Evolutionary conservation across 2,329 filamentous ascomycete species (phyloP).

Genomic region (Phaeosphaeriaceae sp.): DNA sequence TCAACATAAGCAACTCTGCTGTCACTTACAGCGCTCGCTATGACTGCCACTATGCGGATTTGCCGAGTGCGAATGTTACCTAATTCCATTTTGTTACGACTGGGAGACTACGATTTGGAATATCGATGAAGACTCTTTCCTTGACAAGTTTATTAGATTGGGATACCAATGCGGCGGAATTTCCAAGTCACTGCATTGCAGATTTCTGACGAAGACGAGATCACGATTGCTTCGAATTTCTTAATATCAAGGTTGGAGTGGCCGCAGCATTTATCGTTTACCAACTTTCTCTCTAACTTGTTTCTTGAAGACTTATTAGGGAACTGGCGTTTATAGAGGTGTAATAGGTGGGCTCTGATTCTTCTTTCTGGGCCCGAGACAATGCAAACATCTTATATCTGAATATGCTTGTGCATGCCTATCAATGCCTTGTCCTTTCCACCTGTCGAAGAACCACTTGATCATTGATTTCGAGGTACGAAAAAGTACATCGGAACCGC

Average conservation of each 20-base stretch:
- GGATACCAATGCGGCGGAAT: conserved; percentile 20
- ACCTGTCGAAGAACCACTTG: background rate
- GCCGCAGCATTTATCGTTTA: conserved; percentile 4
- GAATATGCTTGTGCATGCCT: background rate
- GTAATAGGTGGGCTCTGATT: conserved; percentile 8
- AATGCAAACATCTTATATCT: background rate
- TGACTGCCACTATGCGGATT: background rate
- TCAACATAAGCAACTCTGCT: too few relatives aligned
- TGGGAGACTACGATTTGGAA: background rate
- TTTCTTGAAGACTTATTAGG: conserved; percentile 25
- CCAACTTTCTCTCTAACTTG: background rate
- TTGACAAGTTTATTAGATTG: conserved; percentile 20
- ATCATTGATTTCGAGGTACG: too few relatives aligned
- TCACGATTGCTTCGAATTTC: conserved; percentile 10
- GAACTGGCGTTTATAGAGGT: conserved; percentile 40
- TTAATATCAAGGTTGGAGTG: background rate
- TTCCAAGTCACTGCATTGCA: conserved; percentile 7
- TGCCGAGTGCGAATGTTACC: background rate
- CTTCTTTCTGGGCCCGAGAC: background rate
- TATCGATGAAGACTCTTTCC: conserved; percentile 1
- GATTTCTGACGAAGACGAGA: conserved; percentile 6
- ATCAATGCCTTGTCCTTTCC: too few relatives aligned
- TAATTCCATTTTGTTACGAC: background rate
- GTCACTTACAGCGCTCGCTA: background rate
- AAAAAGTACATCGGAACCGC: too few relatives aligned